Evolutionary conservation across 257 asterid species (phyloP).

Genomic region (Linderniella brevidens): DNA sequence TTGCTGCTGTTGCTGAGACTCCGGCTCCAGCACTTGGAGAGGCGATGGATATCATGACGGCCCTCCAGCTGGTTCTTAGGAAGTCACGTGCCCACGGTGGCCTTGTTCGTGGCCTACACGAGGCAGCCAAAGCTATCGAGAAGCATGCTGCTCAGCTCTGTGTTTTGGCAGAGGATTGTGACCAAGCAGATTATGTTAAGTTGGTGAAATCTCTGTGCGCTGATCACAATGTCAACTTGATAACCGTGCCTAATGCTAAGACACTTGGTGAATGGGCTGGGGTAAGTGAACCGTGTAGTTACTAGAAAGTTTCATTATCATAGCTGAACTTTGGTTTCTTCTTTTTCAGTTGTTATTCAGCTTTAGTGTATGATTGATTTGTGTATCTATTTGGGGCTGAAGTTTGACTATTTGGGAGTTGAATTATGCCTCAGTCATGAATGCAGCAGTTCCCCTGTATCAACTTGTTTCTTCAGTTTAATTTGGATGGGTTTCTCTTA

Average conservation of each 20-base stretch:
- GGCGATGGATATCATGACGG: constrained; percentile 8
- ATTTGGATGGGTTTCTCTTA: constrained; percentile 14
- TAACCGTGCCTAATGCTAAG: constrained; percentile 32
- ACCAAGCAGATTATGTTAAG: constrained; percentile 34
- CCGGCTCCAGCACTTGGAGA: constrained; percentile 9
- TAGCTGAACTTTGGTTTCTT: not conserved
- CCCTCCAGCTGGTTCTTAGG: constrained; percentile 6
- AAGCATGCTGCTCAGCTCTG: constrained; percentile 35
- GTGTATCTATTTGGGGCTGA: constrained; percentile 18
- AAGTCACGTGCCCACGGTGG: constrained; percentile 25
- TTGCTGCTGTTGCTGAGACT: constrained; percentile 7
- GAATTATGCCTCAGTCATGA: constrained; percentile 22
- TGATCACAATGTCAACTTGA: constrained; percentile 21
- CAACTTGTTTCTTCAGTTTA: constrained; percentile 13
- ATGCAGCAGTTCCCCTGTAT: constrained; percentile 35
- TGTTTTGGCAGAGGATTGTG: constrained; percentile 34
- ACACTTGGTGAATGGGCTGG: constrained; percentile 46
- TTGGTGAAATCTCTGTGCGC: constrained; percentile 23
- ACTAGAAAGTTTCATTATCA: not conserved
- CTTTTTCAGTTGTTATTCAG: not conserved
- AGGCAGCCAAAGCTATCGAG: constrained; percentile 29
- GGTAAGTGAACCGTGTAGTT: constrained; percentile 14
- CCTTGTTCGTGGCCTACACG: constrained; percentile 30
- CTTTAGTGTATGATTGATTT: not conserved
- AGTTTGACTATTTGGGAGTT: constrained; percentile 24